Percentiles rank a stretch among this genome's conserved stretches.
phyloP scores from a whole-genome alignment of 31 red algal species.

The Porphyra umbilicalis region DNA sequence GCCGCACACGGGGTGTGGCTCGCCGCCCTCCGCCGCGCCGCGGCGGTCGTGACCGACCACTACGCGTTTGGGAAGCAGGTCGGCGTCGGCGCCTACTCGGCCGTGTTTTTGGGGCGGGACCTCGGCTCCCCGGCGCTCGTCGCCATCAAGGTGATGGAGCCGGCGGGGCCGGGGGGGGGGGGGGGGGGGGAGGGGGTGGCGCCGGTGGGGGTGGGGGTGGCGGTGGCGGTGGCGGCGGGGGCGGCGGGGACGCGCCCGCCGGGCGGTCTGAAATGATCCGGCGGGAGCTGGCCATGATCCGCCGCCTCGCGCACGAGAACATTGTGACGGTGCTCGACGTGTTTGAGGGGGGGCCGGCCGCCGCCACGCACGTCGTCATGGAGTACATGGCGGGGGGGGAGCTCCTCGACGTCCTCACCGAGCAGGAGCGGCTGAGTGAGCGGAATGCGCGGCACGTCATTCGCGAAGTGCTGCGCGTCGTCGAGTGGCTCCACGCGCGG shows the following conservation, averaged over 20 bases:
- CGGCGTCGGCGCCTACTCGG: slow-evolving; percentile 61
- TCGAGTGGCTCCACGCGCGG: slow-evolving; percentile 50
- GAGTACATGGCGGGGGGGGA: slow-evolving; percentile 69
- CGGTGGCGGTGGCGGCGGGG: too few species aligned
- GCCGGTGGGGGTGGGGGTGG: too few species aligned
- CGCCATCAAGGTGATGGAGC: slow-evolving; percentile 49
- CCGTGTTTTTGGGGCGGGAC: slow-evolving; percentile 48
- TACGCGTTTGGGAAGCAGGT: slow-evolving; percentile 44
- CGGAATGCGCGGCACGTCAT: slow-evolving; percentile 62
- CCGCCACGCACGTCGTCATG: slow-evolving; percentile 28
- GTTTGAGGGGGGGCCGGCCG: slow-evolving; percentile 32
- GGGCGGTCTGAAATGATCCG: slow-evolving; percentile 56
- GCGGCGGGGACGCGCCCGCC: slow-evolving; percentile 64
- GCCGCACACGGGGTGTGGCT: too few species aligned
- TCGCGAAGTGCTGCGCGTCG: slow-evolving; percentile 56
- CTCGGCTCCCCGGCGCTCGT: slow-evolving; percentile 20
- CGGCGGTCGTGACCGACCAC: slow-evolving; percentile 58
- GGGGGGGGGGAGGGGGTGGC: too few species aligned
- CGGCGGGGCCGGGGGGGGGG: too few species aligned
- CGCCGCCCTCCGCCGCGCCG: too few species aligned
- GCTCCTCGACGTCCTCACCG: slow-evolving; percentile 65
- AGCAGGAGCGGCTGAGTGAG: slow-evolving; percentile 53
- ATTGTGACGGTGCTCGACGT: slow-evolving; percentile 60
- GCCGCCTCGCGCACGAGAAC: slow-evolving; percentile 52
- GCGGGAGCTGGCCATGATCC: slow-evolving; percentile 71